Evolutionary conservation across 495 filamentous ascomycete species (phyloP).

Genomic region (Annulohypoxylon moriforme): DNA sequence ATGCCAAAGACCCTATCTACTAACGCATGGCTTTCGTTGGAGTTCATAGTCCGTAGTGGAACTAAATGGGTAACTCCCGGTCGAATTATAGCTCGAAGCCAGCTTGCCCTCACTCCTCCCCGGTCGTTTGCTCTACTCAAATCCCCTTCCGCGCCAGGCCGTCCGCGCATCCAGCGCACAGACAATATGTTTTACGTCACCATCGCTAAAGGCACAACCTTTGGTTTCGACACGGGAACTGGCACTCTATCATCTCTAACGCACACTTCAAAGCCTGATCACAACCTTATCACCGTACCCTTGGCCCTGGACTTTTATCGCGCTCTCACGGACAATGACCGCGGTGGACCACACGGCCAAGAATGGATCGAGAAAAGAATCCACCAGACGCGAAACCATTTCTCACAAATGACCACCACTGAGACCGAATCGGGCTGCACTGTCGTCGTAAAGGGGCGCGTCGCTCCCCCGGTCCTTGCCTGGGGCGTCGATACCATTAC

Average conservation of each 20-base stretch:
- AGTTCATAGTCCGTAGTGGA: conserved; percentile 53
- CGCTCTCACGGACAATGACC: conserved; percentile 74
- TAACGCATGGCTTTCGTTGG: conserved; percentile 59
- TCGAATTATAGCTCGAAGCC: conserved; percentile 64
- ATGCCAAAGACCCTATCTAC: conserved; percentile 30
- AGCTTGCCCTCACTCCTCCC: conserved; percentile 55
- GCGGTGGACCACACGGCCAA: conserved; percentile 57
- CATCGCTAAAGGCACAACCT: conserved; percentile 44
- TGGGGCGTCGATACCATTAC: conserved; percentile 68
- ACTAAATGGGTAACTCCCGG: conserved; percentile 59
- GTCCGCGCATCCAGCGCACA: conserved; percentile 32
- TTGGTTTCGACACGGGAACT: conserved; percentile 56
- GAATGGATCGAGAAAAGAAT: conserved; percentile 56
- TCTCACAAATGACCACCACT: conserved; percentile 57
- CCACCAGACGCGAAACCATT: conserved; percentile 57
- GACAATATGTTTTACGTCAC: conserved; percentile 47
- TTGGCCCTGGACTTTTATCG: conserved; percentile 62
- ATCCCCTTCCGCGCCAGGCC: conserved; percentile 23
- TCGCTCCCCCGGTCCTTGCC: conserved; percentile 69
- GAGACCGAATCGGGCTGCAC: conserved; percentile 45
- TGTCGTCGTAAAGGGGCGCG: conserved; percentile 58
- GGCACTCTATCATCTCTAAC: conserved; percentile 56
- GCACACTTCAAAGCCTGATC: conserved; percentile 26
- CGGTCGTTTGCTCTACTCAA: conserved; percentile 44
- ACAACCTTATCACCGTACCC: conserved; percentile 58